Conservation (phyloP, 1,284 basidiomycete genomes). For the Cryptococcus maquisensis region DNA sequence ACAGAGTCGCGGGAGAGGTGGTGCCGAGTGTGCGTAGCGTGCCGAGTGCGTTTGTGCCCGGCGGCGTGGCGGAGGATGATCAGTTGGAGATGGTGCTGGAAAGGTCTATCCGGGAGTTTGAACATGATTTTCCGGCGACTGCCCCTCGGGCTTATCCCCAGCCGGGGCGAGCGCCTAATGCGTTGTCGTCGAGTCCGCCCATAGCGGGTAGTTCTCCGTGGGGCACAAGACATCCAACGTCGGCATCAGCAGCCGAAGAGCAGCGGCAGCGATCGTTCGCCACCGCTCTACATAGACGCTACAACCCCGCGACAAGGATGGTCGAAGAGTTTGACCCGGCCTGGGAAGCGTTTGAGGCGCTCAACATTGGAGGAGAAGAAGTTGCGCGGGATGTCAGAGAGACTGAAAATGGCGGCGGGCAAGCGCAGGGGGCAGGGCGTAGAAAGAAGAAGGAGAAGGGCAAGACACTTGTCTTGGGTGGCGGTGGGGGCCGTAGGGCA, state of each 20-base stretch:
- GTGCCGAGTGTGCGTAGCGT: constrained; percentile 1
- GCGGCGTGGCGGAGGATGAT: constrained; percentile 20
- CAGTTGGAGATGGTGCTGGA: constrained; percentile 38
- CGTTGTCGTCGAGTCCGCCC: background rate
- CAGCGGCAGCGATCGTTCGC: constrained; percentile 24
- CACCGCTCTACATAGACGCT: constrained; percentile 24
- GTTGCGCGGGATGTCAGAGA: background rate
- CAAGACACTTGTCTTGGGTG: constrained; percentile 59
- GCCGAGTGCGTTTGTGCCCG: constrained; percentile 14
- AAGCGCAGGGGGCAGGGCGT: constrained; percentile 52
- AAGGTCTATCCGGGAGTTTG: constrained; percentile 26
- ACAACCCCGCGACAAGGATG: constrained; percentile 31
- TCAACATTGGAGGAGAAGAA: constrained; percentile 3
- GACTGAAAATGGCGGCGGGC: constrained; percentile 37
- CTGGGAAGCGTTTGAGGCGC: constrained; percentile 69
- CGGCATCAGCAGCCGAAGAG: background rate
- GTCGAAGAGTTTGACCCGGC: constrained; percentile 67
- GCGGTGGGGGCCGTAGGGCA: constrained; percentile 38
- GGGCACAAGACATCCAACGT: background rate
- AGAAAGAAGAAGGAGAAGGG: constrained; percentile 60
- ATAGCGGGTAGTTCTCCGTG: background rate
- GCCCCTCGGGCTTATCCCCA: constrained; percentile 4
- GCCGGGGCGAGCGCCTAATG: constrained; percentile 10
- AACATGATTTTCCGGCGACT: constrained; percentile 8
- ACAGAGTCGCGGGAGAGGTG: constrained; percentile 52